Conservation (phyloP, 108 stramenopile species). For the Cyclotella atomus region DNA sequence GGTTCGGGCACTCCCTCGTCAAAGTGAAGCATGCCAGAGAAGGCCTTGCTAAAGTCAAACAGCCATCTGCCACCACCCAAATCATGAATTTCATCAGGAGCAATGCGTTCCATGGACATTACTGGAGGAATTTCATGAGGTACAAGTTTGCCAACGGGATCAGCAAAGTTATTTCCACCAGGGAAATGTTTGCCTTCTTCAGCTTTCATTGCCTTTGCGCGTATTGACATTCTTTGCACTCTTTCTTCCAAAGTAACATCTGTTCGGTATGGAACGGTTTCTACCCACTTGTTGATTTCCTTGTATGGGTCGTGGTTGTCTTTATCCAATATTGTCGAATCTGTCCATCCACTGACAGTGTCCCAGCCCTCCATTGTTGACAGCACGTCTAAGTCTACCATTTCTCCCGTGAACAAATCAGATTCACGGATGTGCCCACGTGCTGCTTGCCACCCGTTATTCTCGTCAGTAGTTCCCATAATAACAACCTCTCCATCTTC, state of each 20-base stretch:
- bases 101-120: constrained; percentile 28
- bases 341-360: constrained; percentile 17
- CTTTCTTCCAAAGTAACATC: constrained; percentile 24
- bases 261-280: constrained; percentile 14
- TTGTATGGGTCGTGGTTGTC: background rate
- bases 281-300: constrained; percentile 24
- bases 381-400: constrained; percentile 25
- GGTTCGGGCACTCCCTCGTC: constrained; percentile 43
- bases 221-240: constrained; percentile 14
- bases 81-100: constrained; percentile 46
- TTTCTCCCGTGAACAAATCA: constrained; percentile 49
- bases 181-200: background rate
- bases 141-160: constrained; percentile 33
- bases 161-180: background rate
- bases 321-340: background rate
- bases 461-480: constrained; percentile 4
- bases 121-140: constrained; percentile 39
- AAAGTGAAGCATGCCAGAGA: constrained; percentile 52
- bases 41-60: constrained; percentile 46
- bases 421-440: constrained; percentile 40
- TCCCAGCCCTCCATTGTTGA: constrained; percentile 39
- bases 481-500: constrained; percentile 2
- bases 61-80: constrained; percentile 44
- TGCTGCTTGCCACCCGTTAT: constrained; percentile 30
- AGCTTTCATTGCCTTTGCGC: constrained; percentile 15